Conservation (phyloP, 148 eudicot genomes). For the Talinum fruticosum region DNA sequence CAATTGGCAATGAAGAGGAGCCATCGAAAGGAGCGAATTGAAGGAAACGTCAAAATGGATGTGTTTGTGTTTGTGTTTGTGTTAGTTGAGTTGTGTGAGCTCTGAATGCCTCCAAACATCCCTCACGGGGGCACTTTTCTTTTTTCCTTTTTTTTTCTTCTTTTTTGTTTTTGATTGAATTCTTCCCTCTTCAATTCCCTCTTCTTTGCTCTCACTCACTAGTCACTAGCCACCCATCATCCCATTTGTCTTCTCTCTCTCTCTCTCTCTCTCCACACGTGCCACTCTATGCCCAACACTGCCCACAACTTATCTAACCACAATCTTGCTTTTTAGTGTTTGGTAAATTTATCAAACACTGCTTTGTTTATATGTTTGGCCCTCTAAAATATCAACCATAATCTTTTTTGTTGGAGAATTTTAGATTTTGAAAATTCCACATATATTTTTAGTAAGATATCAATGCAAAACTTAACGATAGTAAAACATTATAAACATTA, state of each 20-base stretch:
- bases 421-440: too few relatives aligned
- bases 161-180: slow-evolving; percentile 36
- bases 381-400: background rate
- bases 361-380: background rate
- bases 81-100: slow-evolving; percentile 26
- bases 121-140: slow-evolving; percentile 69
- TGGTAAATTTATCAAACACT: background rate
- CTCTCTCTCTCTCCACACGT: slow-evolving; percentile 49
- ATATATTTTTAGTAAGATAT: too few relatives aligned
- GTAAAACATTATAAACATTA: too few relatives aligned
- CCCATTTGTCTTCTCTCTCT: slow-evolving; percentile 24
- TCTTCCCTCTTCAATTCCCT: slow-evolving; percentile 22
- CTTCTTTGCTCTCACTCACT: slow-evolving; percentile 8
- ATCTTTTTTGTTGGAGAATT: too few relatives aligned
- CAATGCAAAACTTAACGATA: too few relatives aligned
- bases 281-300: slow-evolving; percentile 33
- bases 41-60: slow-evolving; percentile 46
- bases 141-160: slow-evolving; percentile 12
- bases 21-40: slow-evolving; percentile 57
- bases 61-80: too few relatives aligned
- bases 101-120: slow-evolving; percentile 69
- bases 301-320: slow-evolving; percentile 23
- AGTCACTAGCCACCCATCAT: slow-evolving; percentile 21
- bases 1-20: slow-evolving; percentile 27
- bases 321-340: background rate